phyloP scores from a whole-genome alignment of 2,329 filamentous ascomycete species.

The Exophiala viscosa region DNA sequence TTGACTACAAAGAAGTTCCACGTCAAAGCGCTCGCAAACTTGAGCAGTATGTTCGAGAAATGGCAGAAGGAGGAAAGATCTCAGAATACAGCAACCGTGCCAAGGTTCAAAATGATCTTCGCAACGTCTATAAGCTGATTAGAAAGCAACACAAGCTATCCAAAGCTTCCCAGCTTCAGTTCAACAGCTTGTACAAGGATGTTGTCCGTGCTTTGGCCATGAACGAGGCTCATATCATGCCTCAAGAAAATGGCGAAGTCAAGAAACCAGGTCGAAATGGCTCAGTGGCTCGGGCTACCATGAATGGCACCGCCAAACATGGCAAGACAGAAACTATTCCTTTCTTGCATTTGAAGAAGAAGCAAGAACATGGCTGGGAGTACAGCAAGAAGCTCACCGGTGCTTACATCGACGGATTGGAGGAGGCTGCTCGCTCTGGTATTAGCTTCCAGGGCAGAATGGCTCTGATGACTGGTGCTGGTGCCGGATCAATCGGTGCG shows the following conservation, averaged over 20 bases:
- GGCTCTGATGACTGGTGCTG: conserved; percentile 95
- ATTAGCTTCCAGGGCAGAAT: conserved; percentile 94
- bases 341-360: conserved; percentile 94
- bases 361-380: conserved; percentile 91
- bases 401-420: conserved; percentile 84
- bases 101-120: conserved; percentile 94
- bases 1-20: conserved; percentile 85
- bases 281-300: conserved; percentile 37
- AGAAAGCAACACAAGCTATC: conserved; percentile 97
- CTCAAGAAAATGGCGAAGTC: conserved; percentile 68
- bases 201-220: conserved; percentile 91
- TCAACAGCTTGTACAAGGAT: conserved; percentile 91
- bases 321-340: conserved; percentile 97
- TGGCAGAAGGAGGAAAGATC: conserved; percentile 97
- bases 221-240: conserved; percentile 97
- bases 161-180: conserved; percentile 92
- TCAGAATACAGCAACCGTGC: conserved; percentile 97
- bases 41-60: conserved; percentile 96
- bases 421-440: conserved; percentile 80
- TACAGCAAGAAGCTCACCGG: conserved; percentile 99
- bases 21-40: conserved; percentile 89
- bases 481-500: conserved; percentile 94
- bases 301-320: conserved; percentile 59
- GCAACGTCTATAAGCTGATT: conserved; percentile 96
- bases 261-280: conserved; percentile 56